A percentile compares a stretch with the other conserved stretches of the same genome.
Conservation (phyloP, 192 early-diverging fungal species). For the Podila horticola region DNA sequence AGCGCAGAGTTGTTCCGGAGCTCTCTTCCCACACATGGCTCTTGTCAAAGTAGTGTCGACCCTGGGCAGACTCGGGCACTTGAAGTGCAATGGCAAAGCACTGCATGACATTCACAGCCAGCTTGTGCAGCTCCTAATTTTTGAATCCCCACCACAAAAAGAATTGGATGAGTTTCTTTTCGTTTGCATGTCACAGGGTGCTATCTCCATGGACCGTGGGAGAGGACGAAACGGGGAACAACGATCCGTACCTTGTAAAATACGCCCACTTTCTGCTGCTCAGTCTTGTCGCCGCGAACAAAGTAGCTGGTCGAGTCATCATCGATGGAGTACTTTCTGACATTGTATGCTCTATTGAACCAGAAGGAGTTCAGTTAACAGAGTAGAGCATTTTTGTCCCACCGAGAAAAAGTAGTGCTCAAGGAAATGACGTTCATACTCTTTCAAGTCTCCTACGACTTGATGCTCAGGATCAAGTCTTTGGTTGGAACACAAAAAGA, state of each 20-base stretch:
- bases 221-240: background rate
- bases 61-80: slow-evolving; percentile 65
- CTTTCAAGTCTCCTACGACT: slow-evolving; percentile 67
- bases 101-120: slow-evolving; percentile 61
- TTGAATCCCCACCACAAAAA: background rate
- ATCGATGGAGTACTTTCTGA: slow-evolving; percentile 55
- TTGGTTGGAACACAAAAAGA: background rate
- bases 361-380: background rate
- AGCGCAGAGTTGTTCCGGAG: slow-evolving; percentile 61
- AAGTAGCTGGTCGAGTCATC: slow-evolving; percentile 52
- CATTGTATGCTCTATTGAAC: slow-evolving; percentile 61
- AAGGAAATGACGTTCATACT: slow-evolving; percentile 49
- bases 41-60: slow-evolving; percentile 58
- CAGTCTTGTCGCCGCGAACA: slow-evolving; percentile 25
- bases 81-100: slow-evolving; percentile 71
- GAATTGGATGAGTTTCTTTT: background rate
- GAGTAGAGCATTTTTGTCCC: background rate
- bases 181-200: background rate
- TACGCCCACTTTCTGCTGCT: slow-evolving; percentile 23
- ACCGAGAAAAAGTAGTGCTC: background rate
- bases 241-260: slow-evolving; percentile 46
- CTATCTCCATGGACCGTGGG: background rate
- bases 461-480: slow-evolving; percentile 63
- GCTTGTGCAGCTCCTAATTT: slow-evolving; percentile 55
- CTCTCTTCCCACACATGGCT: slow-evolving; percentile 59